Conservation (phyloP, 768 basidiomycete species). For the Kwoniella sp. region DNA sequence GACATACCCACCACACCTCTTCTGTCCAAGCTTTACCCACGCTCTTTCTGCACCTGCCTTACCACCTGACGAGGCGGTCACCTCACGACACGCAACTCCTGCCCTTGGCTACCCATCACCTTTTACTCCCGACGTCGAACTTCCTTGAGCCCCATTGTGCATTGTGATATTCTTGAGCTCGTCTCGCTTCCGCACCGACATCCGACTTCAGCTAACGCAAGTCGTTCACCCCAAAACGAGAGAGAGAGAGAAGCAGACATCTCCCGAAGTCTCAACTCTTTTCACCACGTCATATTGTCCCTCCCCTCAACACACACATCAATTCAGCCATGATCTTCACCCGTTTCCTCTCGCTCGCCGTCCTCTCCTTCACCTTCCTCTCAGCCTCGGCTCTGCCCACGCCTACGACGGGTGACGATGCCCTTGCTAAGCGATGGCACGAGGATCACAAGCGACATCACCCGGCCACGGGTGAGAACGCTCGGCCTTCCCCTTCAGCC, state of each 20-base stretch:
- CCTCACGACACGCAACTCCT: neutral
- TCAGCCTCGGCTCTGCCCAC: slow-evolving; percentile 9
- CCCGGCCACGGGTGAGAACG: neutral
- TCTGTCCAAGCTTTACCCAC: neutral
- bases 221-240: too few relatives aligned
- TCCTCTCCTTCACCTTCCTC: slow-evolving; percentile 5
- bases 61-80: neutral
- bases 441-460: slow-evolving; percentile 16
- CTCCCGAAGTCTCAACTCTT: neutral
- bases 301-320: neutral
- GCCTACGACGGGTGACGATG: slow-evolving; percentile 10
- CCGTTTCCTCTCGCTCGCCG: slow-evolving; percentile 6
- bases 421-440: slow-evolving; percentile 6
- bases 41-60: neutral
- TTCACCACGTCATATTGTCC: neutral
- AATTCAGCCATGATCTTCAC: slow-evolving; percentile 13
- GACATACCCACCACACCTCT: too few relatives aligned
- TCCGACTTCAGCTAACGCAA: too few relatives aligned
- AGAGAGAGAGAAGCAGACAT: too few relatives aligned
- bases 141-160: too few relatives aligned
- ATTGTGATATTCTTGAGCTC: too few relatives aligned
- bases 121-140: neutral
- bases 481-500: slow-evolving; percentile 13
- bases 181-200: too few relatives aligned
- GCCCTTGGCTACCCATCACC: neutral